Conservation (phyloP, 2,329 filamentous ascomycete species). For the Pseudocercospora fuligena region DNA sequence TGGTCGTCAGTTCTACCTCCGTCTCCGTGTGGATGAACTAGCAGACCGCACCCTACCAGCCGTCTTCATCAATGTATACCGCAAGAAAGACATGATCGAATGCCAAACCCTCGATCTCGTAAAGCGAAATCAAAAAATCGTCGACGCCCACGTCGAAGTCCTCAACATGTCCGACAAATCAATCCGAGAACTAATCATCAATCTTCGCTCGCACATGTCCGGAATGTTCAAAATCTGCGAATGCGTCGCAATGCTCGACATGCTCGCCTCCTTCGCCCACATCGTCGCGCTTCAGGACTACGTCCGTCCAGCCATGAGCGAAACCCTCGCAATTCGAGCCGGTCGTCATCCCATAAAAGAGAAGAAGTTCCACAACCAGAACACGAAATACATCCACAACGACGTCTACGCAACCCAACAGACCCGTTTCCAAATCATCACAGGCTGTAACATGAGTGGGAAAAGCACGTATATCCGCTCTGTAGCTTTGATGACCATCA, state of each 20-base stretch:
- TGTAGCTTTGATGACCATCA: conserved; percentile 81
- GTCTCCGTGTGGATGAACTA: conserved; percentile 66
- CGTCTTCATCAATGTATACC: conserved; percentile 76
- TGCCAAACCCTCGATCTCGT: conserved; percentile 86
- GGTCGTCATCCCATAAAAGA: conserved; percentile 81
- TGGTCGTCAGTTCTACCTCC: conserved; percentile 78
- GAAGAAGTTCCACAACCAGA: conserved; percentile 63
- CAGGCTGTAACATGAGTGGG: conserved; percentile 97
- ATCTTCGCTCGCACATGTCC: conserved; percentile 74
- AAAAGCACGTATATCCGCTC: conserved; percentile 95
- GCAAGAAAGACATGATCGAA: conserved; percentile 76
- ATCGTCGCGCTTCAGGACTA: conserved; percentile 71
- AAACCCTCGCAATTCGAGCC: conserved; percentile 71
- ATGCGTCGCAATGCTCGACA: conserved; percentile 80
- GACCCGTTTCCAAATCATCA: conserved; percentile 87
- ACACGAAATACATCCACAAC: conserved; percentile 78
- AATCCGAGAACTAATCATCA: conserved; percentile 71
- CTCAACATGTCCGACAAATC: conserved; percentile 78
- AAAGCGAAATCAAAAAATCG: conserved; percentile 75
- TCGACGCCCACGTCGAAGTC: conserved; percentile 81
- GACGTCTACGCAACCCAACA: conserved; percentile 84
- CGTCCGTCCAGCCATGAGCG: conserved; percentile 69
- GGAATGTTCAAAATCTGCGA: conserved; percentile 84
- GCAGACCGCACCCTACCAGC: conserved; percentile 65
- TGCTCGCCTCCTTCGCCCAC: conserved; percentile 70